phyloP scores from a whole-genome alignment of 805 yeast species.

The Cyberlindnera maritima region DNA sequence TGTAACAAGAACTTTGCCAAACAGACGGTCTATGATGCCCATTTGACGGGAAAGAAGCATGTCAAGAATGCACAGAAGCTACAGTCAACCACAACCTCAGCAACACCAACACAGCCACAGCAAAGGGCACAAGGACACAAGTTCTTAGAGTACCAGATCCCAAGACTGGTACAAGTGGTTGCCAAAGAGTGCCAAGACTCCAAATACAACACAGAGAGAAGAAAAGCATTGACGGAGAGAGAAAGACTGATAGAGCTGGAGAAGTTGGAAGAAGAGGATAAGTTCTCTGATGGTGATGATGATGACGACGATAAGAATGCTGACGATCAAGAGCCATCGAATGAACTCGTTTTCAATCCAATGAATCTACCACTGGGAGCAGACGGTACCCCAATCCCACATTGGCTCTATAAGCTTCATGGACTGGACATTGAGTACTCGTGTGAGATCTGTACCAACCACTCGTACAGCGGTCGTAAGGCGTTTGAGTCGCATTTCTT shows the following conservation, averaged over 20 bases:
- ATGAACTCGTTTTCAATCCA: slow-evolving; percentile 36
- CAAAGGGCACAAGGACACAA: slow-evolving; percentile 32
- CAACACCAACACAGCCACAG: background rate
- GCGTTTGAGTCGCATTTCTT: slow-evolving; percentile 73
- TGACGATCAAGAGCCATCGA: slow-evolving; percentile 12
- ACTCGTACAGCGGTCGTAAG: slow-evolving; percentile 67
- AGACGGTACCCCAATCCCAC: slow-evolving; percentile 91
- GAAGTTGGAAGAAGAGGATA: slow-evolving; percentile 28
- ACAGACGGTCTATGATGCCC: slow-evolving; percentile 62
- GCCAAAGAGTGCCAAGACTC: slow-evolving; percentile 46
- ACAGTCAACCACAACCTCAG: background rate
- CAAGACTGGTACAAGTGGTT: slow-evolving; percentile 36
- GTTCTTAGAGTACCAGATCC: slow-evolving; percentile 26
- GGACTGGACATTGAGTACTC: slow-evolving; percentile 70
- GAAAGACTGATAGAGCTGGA: slow-evolving; percentile 36
- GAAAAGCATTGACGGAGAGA: slow-evolving; percentile 61
- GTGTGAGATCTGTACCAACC: slow-evolving; percentile 88
- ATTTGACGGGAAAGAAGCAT: slow-evolving; percentile 75
- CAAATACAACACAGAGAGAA: slow-evolving; percentile 59
- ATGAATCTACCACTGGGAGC: slow-evolving; percentile 74
- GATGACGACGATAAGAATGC: slow-evolving; percentile 34
- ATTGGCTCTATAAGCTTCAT: slow-evolving; percentile 87
- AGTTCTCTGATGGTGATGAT: slow-evolving; percentile 17
- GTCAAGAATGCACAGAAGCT: slow-evolving; percentile 39
- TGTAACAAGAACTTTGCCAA: slow-evolving; percentile 68